These are phyloP conservation scores for Fusarium poae DNA, from an alignment of 2,329 filamentous ascomycete species.

Conservation along the genomic window DNA sequence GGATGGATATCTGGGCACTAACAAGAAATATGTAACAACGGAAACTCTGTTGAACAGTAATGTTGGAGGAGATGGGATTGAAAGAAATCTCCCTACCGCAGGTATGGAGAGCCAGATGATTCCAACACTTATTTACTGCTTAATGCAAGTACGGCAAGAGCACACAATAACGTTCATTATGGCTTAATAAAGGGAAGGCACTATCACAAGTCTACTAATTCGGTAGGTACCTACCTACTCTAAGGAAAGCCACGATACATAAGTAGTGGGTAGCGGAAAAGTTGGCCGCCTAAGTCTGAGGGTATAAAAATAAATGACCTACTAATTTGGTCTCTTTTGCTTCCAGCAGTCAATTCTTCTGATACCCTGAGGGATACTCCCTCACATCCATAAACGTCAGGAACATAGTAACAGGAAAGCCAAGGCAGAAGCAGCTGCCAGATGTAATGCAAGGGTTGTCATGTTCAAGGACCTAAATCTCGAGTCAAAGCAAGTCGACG, in stretches of 20 bases:
- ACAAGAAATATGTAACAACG: neutral
- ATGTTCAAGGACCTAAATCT: conserved; percentile 20
- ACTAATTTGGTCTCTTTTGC: too few species aligned
- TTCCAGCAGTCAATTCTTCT: too few species aligned
- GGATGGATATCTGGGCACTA: neutral
- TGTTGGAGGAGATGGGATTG: neutral
- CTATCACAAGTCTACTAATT: too few species aligned
- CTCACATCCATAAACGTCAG: neutral
- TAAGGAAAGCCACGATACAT: conserved; percentile 7
- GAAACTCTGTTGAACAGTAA: neutral
- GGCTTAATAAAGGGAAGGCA: neutral
- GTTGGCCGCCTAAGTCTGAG: too few species aligned
- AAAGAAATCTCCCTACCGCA: neutral
- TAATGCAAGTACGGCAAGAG: neutral
- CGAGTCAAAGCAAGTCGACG: conserved; percentile 24
- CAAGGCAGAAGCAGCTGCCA: conserved; percentile 20
- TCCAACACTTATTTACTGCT: neutral
- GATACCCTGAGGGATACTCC: too few species aligned
- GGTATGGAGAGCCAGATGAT: neutral
- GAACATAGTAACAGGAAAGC: neutral
- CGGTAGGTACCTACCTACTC: neutral
- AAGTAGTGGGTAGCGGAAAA: too few species aligned
- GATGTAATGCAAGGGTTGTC: conserved; percentile 31
- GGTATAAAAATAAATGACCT: too few species aligned
- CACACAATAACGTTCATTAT: neutral